Conservation (phyloP, 2,329 filamentous ascomycete genomes). For the Hypoxylon sp. region DNA sequence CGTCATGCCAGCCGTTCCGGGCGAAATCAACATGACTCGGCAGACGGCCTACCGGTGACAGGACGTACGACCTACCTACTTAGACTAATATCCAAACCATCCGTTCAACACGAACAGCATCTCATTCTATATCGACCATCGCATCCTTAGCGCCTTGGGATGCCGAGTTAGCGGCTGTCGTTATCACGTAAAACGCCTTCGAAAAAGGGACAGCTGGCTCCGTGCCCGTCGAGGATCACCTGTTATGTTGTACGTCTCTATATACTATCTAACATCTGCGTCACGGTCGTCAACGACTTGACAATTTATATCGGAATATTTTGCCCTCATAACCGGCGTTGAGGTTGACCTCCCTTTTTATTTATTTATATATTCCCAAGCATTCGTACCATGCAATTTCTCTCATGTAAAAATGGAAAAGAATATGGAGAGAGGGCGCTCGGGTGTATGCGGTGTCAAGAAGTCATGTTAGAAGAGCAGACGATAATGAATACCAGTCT, state of each 20-base stretch:
- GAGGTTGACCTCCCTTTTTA: too few species aligned
- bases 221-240: not conserved
- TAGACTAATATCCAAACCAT: conserved; percentile 18
- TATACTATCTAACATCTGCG: conserved; percentile 11
- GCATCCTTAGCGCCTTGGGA: not conserved
- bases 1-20: conserved; percentile 40
- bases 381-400: conserved; percentile 27
- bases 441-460: not conserved
- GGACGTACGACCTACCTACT: not conserved
- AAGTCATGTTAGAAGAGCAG: conserved; percentile 12
- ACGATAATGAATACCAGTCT: conserved; percentile 23
- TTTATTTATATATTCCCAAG: too few species aligned
- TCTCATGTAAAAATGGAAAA: conserved; percentile 15
- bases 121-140: conserved; percentile 2
- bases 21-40: conserved; percentile 33
- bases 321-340: conserved; percentile 4
- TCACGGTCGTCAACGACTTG: not conserved
- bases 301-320: conserved; percentile 1
- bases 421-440: not conserved
- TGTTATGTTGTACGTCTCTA: conserved; percentile 17
- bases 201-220: not conserved
- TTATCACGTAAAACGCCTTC: not conserved
- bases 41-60: conserved; percentile 39
- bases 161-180: too few species aligned
- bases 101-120: conserved; percentile 1